Evolutionary conservation across 2,329 filamentous ascomycete species (phyloP), one percentile per base, ranked within the genome.

Genomic region (Hypoxylon sp.): DNA sequence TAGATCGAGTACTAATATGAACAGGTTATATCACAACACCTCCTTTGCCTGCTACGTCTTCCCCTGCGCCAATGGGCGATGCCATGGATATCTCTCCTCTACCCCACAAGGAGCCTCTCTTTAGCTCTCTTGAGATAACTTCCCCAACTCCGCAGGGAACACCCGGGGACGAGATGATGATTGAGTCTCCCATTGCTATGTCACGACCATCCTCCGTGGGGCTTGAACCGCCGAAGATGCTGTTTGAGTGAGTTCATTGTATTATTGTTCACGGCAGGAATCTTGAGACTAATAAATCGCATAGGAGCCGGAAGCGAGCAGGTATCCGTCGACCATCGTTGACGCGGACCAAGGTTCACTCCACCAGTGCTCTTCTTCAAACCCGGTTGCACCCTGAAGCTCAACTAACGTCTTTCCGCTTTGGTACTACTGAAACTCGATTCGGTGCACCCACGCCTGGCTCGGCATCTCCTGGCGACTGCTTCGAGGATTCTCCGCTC

Each of bases 11-110:
- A 61, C 57, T 72, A 53, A 72, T 64, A 42, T 57, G 42, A 58
- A 66, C 80, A 90, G 93, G 92, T 77, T 87, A 86, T 74, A 87
- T 93, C 73, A 96, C 91, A 33, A 97, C 94, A 36, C 93, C 96
- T 63, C 92, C 93, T 44, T 83, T 97, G 54, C 89, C 89, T 20
- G 63, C 80, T 2, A 91, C 93, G 1, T 97, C 94, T 5, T 97
- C 95, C 45, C 93, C 94, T 5, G 88, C 87, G 58, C 85, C 86
- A 33, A 79, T 84, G 57, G 85, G 87, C 65, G 93, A 97, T 77
- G 84, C 88, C 59, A 97, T 98, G 93, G 94, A 98, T 75, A 89
- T 97, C 78, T 97, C 95, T 45, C 95, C 96, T 38, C 81, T 98
- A 40, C 94, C 93, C 64, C 93, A 97, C 82, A 97, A 97, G 82